Evolutionary conservation across 768 basidiomycete genomes (phyloP), one percentile per base, ranked within the genome.

Genomic region (Termitomyces sp.): DNA sequence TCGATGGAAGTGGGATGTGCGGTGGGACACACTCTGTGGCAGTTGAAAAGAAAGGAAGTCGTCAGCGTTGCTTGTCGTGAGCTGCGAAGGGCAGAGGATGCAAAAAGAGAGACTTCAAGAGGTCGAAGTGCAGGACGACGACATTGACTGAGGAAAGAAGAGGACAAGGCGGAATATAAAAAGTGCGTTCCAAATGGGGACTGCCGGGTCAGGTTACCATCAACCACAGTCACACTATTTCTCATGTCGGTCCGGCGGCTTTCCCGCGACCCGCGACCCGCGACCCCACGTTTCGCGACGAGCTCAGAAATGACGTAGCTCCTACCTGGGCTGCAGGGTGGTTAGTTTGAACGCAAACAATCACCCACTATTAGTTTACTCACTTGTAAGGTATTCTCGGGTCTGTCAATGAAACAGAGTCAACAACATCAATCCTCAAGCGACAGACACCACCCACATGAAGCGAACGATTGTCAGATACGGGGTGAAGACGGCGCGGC

Each of bases 61-160:
- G 75, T 77, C 68, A 78, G 75, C 75, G 74, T 75, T 59, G 66
- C 61, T 55, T 64, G 73, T 78, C 78, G 78, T 76, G 70, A 77
- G 61, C 64, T 63, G 66, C 58, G 57, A 49, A 63, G 55, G 61
- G 64, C 69, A 66, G 64, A 62, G 31, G 56, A 59, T 44, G 50
- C 21, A 58, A 46, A 23, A 55, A 35, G 35, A 54, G 23, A 40
- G 40, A 60, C 45, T 57, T 59, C 62, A 63, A 60, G 57, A 58
- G 55, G 64, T 62, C 61, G 65, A 60, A 56, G 59, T 53, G 40
- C 43, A 54, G 47, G 58, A 56, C 59, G 62, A 64, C 63, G 63
- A 62, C 63, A 63, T 62, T 59, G 57, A 60, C 63, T 61, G 56
- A 60, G 64, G 64, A 63, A 67, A 60, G 57, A 43, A 58, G 44